Base-by-base conservation (phyloP, 768 basidiomycete genomes). In the Auricularia auricula-judae region DNA sequence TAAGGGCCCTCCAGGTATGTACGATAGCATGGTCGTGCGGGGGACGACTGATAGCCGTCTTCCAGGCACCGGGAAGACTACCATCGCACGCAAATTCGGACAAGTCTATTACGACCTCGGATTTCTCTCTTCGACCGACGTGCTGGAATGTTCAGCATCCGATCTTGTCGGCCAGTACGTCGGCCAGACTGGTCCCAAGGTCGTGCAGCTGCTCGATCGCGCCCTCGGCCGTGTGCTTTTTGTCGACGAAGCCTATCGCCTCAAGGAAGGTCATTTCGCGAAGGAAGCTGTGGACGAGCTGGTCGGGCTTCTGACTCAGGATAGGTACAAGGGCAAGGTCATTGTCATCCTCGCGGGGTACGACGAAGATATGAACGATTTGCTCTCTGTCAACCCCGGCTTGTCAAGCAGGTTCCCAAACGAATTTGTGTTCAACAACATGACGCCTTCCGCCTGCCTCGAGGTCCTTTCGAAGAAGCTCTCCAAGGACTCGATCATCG, bases 201-300 rank as follows among this genome's bases (percentile, higher is more conserved):
- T 84, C 1, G 77, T 73, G 67, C 77, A 81, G 63, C 68, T 84
- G 1, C 82, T 89, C 59, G 84, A 86, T 58, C 84, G 82, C 70
- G 87, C 85, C 0, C 77, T 86, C 0, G 87, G 87, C 0, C 79
- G 81, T 51, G 86, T 89, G 3, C 76, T 88, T 0, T 88, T 89
- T 74, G 78, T 88, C 62, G 87, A 88, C 63, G 87, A 89, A 66
- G 87, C 87, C 0, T 89, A 89, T 68, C 77, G 86, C 33, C 76
- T 89, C 12, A 71, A 77, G 7, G 77, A 85, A 59, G 86, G 86
- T 0, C 81, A 76, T 0, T 89, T 87, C 67, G 85, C 86, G 1
- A 78, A 86, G 70, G 88, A 89, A 71, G 88, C 87, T 5, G 80
- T 87, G 36, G 88, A 89, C 70, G 88, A 89, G 67, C 71, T 89